Conservation (phyloP, 768 basidiomycete species). For the Xerocomellus chrysenteron region DNA sequence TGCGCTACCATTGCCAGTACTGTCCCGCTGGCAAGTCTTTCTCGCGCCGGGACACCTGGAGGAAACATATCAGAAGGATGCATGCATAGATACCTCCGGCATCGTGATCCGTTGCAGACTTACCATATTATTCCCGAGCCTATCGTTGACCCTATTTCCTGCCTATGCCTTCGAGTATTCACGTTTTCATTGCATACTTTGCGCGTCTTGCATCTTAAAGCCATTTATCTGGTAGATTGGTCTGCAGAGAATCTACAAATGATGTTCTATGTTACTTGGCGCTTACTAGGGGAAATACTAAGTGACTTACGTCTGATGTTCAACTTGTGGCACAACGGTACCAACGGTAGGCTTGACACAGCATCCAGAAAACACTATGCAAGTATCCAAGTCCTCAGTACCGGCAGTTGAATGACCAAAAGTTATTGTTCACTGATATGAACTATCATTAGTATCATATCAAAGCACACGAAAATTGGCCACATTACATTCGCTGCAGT, state of each 20-base stretch:
- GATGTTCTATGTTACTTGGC: neutral
- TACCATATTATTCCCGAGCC: neutral
- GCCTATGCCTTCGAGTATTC: neutral
- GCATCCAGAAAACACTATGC: neutral
- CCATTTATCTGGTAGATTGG: neutral
- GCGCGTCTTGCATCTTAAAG: too few species aligned
- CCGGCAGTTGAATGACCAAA: neutral
- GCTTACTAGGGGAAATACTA: too few species aligned
- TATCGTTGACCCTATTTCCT: neutral
- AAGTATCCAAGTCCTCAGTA: neutral
- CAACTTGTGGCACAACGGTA: neutral
- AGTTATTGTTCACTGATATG: neutral
- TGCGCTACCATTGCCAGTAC: conserved; percentile 12
- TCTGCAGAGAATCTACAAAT: neutral
- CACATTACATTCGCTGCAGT: neutral
- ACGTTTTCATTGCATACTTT: neutral
- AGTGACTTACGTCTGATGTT: neutral
- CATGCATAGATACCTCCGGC: neutral
- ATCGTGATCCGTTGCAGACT: neutral
- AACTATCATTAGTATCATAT: neutral
- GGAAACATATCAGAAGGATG: conserved; percentile 8
- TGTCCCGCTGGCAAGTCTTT: conserved; percentile 16
- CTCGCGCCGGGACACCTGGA: conserved; percentile 23
- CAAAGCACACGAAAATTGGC: neutral
- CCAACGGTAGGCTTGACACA: too few species aligned